These are phyloP conservation scores for Salix arbutifolia DNA, from an alignment of 345 rosid species.

Conservation along the genomic window DNA sequence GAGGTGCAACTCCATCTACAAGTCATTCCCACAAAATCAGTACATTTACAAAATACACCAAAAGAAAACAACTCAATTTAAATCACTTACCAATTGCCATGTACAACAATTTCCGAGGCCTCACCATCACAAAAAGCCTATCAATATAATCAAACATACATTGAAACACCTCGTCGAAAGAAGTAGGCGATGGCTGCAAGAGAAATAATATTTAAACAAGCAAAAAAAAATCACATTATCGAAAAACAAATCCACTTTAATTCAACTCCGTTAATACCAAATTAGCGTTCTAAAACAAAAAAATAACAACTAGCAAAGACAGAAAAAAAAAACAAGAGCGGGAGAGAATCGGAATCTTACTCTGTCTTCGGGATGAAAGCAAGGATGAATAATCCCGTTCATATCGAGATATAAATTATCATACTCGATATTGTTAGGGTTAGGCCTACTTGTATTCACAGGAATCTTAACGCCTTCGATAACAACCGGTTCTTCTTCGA, in stretches of 20 bases:
- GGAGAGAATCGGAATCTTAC: slow-evolving; percentile 29
- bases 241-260: not conserved
- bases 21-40: slow-evolving; percentile 19
- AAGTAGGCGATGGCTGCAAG: slow-evolving; percentile 70
- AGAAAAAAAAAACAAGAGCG: not conserved
- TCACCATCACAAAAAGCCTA: slow-evolving; percentile 84
- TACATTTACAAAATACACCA: not conserved
- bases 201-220: too few species aligned
- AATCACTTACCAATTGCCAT: slow-evolving; percentile 80
- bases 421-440: slow-evolving; percentile 74
- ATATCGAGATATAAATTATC: slow-evolving; percentile 96
- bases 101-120: slow-evolving; percentile 78
- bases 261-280: not conserved
- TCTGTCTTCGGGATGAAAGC: slow-evolving; percentile 92
- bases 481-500: slow-evolving; percentile 78
- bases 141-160: slow-evolving; percentile 88
- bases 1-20: slow-evolving; percentile 94
- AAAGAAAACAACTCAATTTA: not conserved
- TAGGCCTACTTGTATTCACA: slow-evolving; percentile 73
- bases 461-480: slow-evolving; percentile 62
- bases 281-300: not conserved
- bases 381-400: slow-evolving; percentile 98
- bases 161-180: slow-evolving; percentile 76
- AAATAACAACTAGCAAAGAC: not conserved
- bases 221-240: not conserved